Conservation (phyloP, 1,284 basidiomycete species). For the Psilocybe mexicana region DNA sequence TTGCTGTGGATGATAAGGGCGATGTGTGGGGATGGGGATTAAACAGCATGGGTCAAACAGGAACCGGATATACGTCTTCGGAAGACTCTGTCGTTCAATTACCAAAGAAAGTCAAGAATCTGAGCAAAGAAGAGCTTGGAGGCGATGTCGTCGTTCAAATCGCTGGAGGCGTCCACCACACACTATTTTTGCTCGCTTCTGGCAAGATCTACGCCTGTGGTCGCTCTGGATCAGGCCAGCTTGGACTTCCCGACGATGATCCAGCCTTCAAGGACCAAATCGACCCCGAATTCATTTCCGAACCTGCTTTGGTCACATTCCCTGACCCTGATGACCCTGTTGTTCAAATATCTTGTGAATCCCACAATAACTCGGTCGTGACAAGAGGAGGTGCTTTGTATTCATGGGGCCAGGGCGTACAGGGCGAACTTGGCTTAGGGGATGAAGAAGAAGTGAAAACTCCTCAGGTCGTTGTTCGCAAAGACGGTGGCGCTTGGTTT, state of each 20-base stretch:
- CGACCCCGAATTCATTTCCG: conserved; percentile 56
- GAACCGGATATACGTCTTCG: conserved; percentile 44
- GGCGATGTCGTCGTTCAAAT: conserved; percentile 74
- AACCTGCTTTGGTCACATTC: conserved; percentile 69
- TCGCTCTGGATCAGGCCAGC: conserved; percentile 75
- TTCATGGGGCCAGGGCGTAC: conserved; percentile 84
- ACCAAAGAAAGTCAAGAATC: conserved; percentile 68
- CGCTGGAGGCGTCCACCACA: conserved; percentile 82
- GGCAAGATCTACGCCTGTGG: conserved; percentile 87
- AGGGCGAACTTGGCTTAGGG: conserved; percentile 67
- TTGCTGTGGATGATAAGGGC: conserved; percentile 83
- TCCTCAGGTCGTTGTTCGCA: conserved; percentile 65
- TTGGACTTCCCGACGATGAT: conserved; percentile 71
- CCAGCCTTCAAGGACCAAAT: conserved; percentile 51
- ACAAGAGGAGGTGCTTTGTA: conserved; percentile 79
- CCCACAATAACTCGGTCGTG: conserved; percentile 83
- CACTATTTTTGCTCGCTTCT: conserved; percentile 81
- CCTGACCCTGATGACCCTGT: conserved; percentile 72
- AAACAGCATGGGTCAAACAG: conserved; percentile 64
- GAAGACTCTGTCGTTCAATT: conserved; percentile 60
- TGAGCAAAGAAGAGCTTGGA: conserved; percentile 67
- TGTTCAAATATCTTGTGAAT: conserved; percentile 74
- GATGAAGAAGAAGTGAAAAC: conserved; percentile 58
- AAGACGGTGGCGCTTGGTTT: conserved; percentile 65
- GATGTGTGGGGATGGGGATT: conserved; percentile 91